Evolutionary conservation across 2,329 filamentous ascomycete genomes (phyloP).

Genomic region (Thyridium curvatum): DNA sequence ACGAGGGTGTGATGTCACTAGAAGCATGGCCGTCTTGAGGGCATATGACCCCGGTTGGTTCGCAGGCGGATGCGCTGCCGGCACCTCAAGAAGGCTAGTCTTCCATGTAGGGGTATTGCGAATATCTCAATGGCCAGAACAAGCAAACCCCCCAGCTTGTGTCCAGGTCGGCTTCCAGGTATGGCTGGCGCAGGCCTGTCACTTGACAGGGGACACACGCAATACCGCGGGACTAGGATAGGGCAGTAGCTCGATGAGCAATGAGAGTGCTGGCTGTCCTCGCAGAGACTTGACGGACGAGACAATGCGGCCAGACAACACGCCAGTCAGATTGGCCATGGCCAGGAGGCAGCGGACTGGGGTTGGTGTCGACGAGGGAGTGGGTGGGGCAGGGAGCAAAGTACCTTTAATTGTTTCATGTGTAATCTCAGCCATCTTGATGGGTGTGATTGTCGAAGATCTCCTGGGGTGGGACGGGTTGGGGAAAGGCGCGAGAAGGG

Average conservation of each 20-base stretch:
- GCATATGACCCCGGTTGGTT: too few species aligned
- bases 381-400: slow-evolving; percentile 10
- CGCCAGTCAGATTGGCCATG: too few species aligned
- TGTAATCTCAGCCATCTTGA: slow-evolving; percentile 62
- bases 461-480: background rate
- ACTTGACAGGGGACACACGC: too few species aligned
- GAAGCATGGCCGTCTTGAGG: background rate
- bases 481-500: background rate
- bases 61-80: too few species aligned
- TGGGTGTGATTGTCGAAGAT: background rate
- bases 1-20: background rate
- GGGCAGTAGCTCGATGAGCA: slow-evolving; percentile 3
- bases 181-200: too few species aligned
- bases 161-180: too few species aligned
- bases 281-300: slow-evolving; percentile 4
- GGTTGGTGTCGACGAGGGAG: slow-evolving; percentile 1
- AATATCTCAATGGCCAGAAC: too few species aligned
- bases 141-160: too few species aligned
- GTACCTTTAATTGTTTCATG: slow-evolving; percentile 74
- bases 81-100: too few species aligned
- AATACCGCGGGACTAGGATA: background rate
- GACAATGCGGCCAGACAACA: too few species aligned
- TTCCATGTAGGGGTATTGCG: too few species aligned
- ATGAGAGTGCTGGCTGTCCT: slow-evolving; percentile 5
- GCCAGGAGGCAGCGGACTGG: slow-evolving; percentile 6